Evolutionary conservation across 2,329 filamentous ascomycete genomes (phyloP), one percentile per base, ranked within the genome.

Genomic region (Diaporthe sp.): DNA sequence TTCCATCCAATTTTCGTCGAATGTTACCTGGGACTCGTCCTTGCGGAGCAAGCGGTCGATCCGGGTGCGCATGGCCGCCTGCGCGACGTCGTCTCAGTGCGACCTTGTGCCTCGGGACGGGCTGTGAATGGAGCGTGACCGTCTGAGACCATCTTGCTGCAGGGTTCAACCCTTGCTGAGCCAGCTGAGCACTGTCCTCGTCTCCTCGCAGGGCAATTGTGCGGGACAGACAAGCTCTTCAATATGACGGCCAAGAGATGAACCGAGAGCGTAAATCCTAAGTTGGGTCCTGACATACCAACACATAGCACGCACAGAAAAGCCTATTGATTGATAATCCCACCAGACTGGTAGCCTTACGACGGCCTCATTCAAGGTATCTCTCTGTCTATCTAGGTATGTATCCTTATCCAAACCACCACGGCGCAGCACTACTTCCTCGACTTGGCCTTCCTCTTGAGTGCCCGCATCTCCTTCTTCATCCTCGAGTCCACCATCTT

Each of bases 401-500:
- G 12, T 39, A 7, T 42, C 31, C 13, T 15, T 44, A 7, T 67
- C 28, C 10, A 55, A 44, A 22, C 49, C 58, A 57, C 3, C 22
- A 25, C 44, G n/a, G 15, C 25, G 4, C 37, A 39, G 15, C 17
- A 10, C 19, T 57, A 65, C 10, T 87, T 91, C 93, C 86, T 65
- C n/a, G 92, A 94, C 88, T 97, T 95, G 37, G 87, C 82, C 76
- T 89, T 82, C 80, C 96, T 91, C 91, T 98, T 98, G 85, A 96
- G 89, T 2, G 94, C 95, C 82, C 95, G 88, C 73, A 97, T 90
- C 88, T 98, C 97, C 92, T 98, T 98, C 92, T 98, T 98, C 92
- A 98, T 92, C 79, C 97, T 90, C 19, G 94, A 88, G 86, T 98
- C 96, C 73, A 99, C 96, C 89, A 99, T 98, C 89, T 98, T 98